A percentile compares a stretch with the other conserved stretches of the same genome.
Evolutionary conservation across 306 rosid species (phyloP).

Genomic region (Quercus engelmannii): DNA sequence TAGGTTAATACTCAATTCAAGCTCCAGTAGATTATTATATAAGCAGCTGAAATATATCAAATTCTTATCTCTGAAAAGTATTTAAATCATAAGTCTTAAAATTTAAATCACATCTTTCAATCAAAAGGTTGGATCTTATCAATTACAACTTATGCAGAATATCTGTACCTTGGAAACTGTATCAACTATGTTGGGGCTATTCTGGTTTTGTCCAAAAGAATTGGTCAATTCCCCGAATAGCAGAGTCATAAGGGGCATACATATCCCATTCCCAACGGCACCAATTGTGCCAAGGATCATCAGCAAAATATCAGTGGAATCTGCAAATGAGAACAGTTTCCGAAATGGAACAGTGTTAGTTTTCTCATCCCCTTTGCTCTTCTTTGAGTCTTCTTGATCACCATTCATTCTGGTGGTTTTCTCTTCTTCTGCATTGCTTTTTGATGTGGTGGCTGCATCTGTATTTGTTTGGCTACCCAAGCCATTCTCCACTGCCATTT

Average conservation of each 20-base stretch:
- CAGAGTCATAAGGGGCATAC: constrained; percentile 72
- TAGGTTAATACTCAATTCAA: not conserved
- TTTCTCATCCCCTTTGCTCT: constrained; percentile 36
- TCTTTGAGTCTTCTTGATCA: constrained; percentile 16
- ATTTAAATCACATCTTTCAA: not conserved
- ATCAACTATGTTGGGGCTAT: constrained; percentile 23
- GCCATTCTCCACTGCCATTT: constrained; percentile 47
- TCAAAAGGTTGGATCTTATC: not conserved
- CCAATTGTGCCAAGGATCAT: constrained; percentile 67
- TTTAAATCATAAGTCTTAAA: not conserved
- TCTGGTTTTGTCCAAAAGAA: constrained; percentile 63
- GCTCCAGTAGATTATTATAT: not conserved
- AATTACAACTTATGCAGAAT: not conserved
- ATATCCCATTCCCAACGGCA: constrained; percentile 66
- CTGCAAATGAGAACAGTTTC: constrained; percentile 75
- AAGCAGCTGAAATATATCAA: not conserved
- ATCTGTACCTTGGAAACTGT: constrained; percentile 59
- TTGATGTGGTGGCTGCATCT: constrained; percentile 33
- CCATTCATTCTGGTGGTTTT: constrained; percentile 17
- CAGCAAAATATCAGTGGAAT: constrained; percentile 52
- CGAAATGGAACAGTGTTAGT: constrained; percentile 52
- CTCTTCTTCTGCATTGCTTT: constrained; percentile 23
- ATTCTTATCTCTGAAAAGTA: not conserved
- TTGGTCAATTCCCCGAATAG: constrained; percentile 61
- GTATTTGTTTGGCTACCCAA: not conserved